Conservation (phyloP, 1,284 basidiomycete genomes). For the Tetrapyrgos nigripes region DNA sequence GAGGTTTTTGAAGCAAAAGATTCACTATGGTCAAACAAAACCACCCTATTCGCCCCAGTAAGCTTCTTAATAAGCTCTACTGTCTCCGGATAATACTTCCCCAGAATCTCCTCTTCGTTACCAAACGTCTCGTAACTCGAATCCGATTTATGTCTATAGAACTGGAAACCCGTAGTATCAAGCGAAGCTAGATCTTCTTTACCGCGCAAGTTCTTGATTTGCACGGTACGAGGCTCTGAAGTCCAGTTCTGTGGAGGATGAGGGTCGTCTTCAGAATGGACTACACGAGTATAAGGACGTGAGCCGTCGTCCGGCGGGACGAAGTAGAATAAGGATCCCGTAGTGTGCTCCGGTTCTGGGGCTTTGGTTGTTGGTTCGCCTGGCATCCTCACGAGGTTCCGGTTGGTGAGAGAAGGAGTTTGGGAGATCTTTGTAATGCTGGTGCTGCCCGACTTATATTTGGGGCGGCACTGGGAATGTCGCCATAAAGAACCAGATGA, state of each 20-base stretch:
- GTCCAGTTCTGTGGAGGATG: neutral
- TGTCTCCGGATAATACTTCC: conserved; percentile 58
- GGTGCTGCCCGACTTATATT: no score
- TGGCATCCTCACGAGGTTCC: no score
- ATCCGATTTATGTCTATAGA: conserved; percentile 28
- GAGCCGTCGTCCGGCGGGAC: conserved; percentile 11
- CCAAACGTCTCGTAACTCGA: conserved; percentile 32
- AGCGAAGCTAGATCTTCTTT: conserved; percentile 47
- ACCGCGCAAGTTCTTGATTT: conserved; percentile 47
- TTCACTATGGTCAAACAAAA: conserved; percentile 63
- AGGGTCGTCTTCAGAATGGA: neutral
- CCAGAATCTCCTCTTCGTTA: conserved; percentile 48
- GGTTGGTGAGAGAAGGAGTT: no score
- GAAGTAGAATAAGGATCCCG: conserved; percentile 9
- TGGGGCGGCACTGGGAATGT: no score
- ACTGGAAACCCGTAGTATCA: conserved; percentile 58
- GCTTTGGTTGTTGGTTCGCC: neutral
- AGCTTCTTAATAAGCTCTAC: conserved; percentile 54
- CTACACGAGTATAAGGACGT: conserved; percentile 8
- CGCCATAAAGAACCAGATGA: no score
- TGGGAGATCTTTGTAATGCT: no score
- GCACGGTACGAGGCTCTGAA: neutral
- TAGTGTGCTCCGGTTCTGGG: neutral
- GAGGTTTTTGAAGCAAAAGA: neutral
- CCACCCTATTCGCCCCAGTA: conserved; percentile 54